Evolutionary conservation across 2,329 filamentous ascomycete species (phyloP), one percentile per base, ranked within the genome.

Genomic region (Nemania bipapillata): DNA sequence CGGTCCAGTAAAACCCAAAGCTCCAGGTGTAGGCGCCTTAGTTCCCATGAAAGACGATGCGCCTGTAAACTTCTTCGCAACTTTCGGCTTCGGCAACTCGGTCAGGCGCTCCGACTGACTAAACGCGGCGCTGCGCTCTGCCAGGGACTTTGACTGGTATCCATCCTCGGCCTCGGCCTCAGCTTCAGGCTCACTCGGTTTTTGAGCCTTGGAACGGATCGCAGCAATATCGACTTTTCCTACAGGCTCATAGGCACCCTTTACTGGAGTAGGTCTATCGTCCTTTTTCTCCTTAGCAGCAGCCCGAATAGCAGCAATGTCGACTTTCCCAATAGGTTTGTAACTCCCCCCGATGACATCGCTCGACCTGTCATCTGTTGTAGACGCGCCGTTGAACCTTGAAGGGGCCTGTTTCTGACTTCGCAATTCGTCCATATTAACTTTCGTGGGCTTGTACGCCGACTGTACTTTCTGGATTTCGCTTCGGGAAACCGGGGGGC

Each of bases 211-310:
- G 24, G 95, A 91, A 72, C 93, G 89, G 77, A 99, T 97, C 24
- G 95, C 94, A 50, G 93, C 93, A 80, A 99, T 98, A 74, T 99
- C 96, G 9, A 99, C 95, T 82, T 97, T 98, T 54, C 96, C 96
- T 22, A 98, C 86, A 1, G 96, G 96, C 80, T 98, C 92, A 77
- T 99, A 99, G 26, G 94, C 88, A 49, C 96, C 96, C 81, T 97
- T 98, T 22, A 98, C 92, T 4, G 89, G 87, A 1, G 91, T 88
- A 3, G 96, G 96, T 63, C 94, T 87, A 73, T 97, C 92, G 76
- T 97, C 93, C 53, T 86, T 86, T 80, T 79, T 85, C 75, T 84
- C 90, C 84, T 85, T 90, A 77, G 82, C 94, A 83, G 87, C 93
- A 79, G 85, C 90, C 71, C 96, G 89, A 73, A 99, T 91, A 42